phyloP scores from a whole-genome alignment of 345 rosid genomes.

The Salix viminalis region DNA sequence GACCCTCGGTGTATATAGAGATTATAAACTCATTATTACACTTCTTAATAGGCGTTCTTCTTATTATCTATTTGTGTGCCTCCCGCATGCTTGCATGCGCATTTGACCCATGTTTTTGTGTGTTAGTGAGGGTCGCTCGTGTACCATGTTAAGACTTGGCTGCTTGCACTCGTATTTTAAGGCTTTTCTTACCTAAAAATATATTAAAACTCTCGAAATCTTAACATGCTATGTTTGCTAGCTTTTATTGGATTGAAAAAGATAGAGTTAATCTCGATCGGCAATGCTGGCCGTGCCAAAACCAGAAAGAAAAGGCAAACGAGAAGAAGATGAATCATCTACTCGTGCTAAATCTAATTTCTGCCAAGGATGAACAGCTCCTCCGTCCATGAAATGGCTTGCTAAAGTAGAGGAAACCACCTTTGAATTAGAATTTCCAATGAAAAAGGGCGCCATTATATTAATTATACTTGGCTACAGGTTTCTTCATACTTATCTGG shows the following conservation, averaged over 20 bases:
- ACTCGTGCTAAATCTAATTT: neutral
- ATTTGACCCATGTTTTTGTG: constrained; percentile 45
- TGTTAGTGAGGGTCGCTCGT: constrained; percentile 21
- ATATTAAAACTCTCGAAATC: no score
- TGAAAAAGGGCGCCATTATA: neutral
- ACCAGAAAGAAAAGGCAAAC: neutral
- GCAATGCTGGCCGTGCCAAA: neutral
- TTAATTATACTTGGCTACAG: no score
- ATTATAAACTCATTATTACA: constrained; percentile 54
- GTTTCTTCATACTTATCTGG: no score
- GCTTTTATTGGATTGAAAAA: neutral
- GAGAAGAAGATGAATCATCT: neutral
- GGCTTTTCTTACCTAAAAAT: no score
- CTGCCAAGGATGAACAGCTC: neutral
- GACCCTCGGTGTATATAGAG: constrained; percentile 36
- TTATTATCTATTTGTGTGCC: constrained; percentile 27
- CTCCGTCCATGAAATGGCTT: neutral
- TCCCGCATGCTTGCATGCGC: constrained; percentile 65
- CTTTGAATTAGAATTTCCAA: neutral
- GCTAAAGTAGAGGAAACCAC: neutral
- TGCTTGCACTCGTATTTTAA: no score
- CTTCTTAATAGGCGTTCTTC: constrained; percentile 24
- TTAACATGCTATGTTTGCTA: neutral
- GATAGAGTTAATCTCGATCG: neutral
- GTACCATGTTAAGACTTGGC: neutral